Evolutionary conservation across 768 basidiomycete species (phyloP).

Genomic region (Exidia glandulosa): DNA sequence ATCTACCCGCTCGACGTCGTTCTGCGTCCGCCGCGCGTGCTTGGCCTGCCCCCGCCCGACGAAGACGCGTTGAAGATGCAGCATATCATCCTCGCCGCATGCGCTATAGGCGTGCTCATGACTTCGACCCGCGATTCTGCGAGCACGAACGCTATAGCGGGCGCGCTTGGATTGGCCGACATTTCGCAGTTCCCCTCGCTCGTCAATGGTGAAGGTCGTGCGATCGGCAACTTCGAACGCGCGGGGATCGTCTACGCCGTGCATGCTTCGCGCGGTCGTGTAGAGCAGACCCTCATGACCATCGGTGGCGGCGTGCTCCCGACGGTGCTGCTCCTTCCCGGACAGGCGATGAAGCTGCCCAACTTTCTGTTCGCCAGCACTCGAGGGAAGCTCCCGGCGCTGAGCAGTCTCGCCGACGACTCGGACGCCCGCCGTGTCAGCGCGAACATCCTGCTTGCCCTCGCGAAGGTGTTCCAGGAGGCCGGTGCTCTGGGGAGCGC

Average conservation of each 20-base stretch:
- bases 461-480: constrained; percentile 36
- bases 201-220: constrained; percentile 19
- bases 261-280: constrained; percentile 20
- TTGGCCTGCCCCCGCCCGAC: constrained; percentile 7
- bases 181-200: constrained; percentile 13
- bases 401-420: constrained; percentile 17
- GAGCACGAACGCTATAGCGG: constrained; percentile 13
- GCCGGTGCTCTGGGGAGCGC: constrained; percentile 17
- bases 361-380: constrained; percentile 26
- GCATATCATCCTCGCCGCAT: constrained; percentile 30
- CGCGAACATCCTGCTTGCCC: constrained; percentile 31
- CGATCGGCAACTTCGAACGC: not conserved
- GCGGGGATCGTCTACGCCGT: constrained; percentile 22
- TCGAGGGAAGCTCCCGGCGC: constrained; percentile 22
- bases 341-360: constrained; percentile 26
- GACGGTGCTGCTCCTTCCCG: constrained; percentile 30
- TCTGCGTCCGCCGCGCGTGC: constrained; percentile 19
- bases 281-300: constrained; percentile 23
- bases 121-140: constrained; percentile 15
- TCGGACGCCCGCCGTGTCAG: constrained; percentile 23
- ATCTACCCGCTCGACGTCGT: constrained; percentile 32
- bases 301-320: constrained; percentile 30
- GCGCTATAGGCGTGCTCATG: constrained; percentile 23
- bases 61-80: constrained; percentile 20
- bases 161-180: constrained; percentile 12